Evolutionary conservation across 257 asterid genomes (phyloP), one percentile per base, ranked within the genome.

Genomic region (Thymus quinquecostatus): DNA sequence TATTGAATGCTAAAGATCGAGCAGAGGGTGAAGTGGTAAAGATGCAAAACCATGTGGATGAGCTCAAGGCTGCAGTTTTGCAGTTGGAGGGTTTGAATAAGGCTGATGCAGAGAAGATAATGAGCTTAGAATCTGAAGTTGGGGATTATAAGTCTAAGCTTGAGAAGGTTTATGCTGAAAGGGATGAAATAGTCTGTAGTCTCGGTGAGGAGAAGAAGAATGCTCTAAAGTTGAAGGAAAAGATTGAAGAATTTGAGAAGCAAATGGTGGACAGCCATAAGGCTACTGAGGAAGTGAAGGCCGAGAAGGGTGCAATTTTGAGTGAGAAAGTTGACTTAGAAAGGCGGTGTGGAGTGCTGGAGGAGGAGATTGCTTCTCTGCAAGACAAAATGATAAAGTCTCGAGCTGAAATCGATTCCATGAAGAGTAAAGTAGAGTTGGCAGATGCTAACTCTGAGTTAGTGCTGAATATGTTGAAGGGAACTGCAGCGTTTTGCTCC

Each of bases 401-500:
- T 38, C 73, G 41, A 32, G 78, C 76, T 14, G 82, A 75, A 64
- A 47, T 78, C 14, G 76, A 78, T 45, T 77, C 64, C 3, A 57
- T 84, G 83, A 82, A 79, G 77, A 59, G 75, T 38, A 84, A 81
- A 66, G 75, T 74, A 40, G 87, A 78, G 67, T 47, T 64, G 30
- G 88, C 85, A 29, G 80, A 76, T 66, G 71, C 79, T 2, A 78
- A 78, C 21, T 82, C 90, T 0, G 77, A 68, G 66, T 68, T 62
- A 53, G 75, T 85, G 64, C 71, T 89, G 80, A 80, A 84, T 32
- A 77, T 82, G 88, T 68, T 92, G 80, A 92, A 80, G 84, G 86
- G 74, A 36, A 78, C 93, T 13, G 75, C 85, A 3, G 81, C 59
- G 3, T 78, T 82, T 56, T 75, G 90, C 77, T 79, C 75, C 0